phyloP scores from a whole-genome alignment of 768 basidiomycete genomes.

The Holtermannia corniformis region DNA sequence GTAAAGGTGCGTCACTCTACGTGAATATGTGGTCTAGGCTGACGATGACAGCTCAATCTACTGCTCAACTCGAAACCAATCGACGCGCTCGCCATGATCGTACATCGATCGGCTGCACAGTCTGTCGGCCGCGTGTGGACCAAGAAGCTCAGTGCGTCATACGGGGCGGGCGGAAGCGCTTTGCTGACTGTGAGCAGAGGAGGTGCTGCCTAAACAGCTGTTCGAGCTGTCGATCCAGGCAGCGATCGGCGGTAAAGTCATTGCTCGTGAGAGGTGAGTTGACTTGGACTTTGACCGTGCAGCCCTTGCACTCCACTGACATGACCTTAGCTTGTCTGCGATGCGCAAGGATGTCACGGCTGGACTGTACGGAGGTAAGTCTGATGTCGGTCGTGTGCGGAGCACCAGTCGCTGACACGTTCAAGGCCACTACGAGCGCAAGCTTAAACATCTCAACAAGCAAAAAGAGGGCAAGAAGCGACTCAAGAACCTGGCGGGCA shows the following conservation, averaged over 20 bases:
- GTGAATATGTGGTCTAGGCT: neutral
- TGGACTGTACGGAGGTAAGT: constrained; percentile 74
- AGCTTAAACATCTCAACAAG: constrained; percentile 49
- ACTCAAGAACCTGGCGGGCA: constrained; percentile 73
- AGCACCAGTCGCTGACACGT: constrained; percentile 1
- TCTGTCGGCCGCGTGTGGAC: constrained; percentile 73
- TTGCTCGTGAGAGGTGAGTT: constrained; percentile 69
- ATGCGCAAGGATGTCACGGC: constrained; percentile 72
- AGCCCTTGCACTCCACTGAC: neutral
- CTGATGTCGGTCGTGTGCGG: constrained; percentile 1
- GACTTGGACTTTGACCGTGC: neutral
- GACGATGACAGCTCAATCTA: constrained; percentile 64
- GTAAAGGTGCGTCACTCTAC: constrained; percentile 54
- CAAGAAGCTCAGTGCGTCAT: constrained; percentile 71
- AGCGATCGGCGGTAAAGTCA: constrained; percentile 70
- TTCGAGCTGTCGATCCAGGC: constrained; percentile 97
- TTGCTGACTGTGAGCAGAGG: constrained; percentile 42
- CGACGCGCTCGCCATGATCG: constrained; percentile 85
- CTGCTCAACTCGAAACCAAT: constrained; percentile 79
- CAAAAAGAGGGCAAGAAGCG: constrained; percentile 88
- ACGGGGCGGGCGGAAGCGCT: neutral
- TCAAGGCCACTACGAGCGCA: constrained; percentile 82
- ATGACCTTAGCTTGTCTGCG: constrained; percentile 51
- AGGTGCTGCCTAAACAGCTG: constrained; percentile 81
- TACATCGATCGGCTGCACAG: constrained; percentile 71